Conservation (phyloP, 352 stramenopile species). For the Phytophthora idaei region DNA sequence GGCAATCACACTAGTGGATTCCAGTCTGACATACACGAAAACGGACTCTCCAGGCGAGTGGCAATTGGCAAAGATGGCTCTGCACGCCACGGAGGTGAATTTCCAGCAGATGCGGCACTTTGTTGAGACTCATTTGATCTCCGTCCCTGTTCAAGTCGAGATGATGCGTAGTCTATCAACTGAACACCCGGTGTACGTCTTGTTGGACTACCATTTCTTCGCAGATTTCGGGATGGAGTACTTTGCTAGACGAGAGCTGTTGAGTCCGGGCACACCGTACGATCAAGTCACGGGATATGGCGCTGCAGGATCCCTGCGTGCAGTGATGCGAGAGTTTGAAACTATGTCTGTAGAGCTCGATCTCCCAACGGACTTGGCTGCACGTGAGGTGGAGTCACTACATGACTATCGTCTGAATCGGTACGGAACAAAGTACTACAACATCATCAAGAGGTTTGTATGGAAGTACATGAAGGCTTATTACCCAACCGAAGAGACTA, state of each 20-base stretch:
- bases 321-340: slow-evolving; percentile 31
- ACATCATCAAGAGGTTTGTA: slow-evolving; percentile 47
- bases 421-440: slow-evolving; percentile 37
- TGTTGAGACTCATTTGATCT: slow-evolving; percentile 36
- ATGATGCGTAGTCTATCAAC: slow-evolving; percentile 39
- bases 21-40: slow-evolving; percentile 33
- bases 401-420: slow-evolving; percentile 30
- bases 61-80: slow-evolving; percentile 48
- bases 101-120: slow-evolving; percentile 42
- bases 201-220: slow-evolving; percentile 47
- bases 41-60: slow-evolving; percentile 34
- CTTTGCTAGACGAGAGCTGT: slow-evolving; percentile 29
- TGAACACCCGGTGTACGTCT: slow-evolving; percentile 42
- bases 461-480: slow-evolving; percentile 41
- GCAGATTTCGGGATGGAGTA: slow-evolving; percentile 49
- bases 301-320: slow-evolving; percentile 37
- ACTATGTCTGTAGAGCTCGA: slow-evolving; percentile 28
- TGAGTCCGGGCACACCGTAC: slow-evolving; percentile 34
- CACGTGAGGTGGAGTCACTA: slow-evolving; percentile 27
- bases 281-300: slow-evolving; percentile 46
- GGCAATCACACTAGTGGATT: slow-evolving; percentile 37
- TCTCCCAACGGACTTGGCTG: slow-evolving; percentile 30
- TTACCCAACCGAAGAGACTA: slow-evolving; percentile 30
- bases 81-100: slow-evolving; percentile 41
- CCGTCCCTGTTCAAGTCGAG: slow-evolving; percentile 47